Conservation (phyloP, 2,329 filamentous ascomycete genomes). For the Kalaharituber pfeilii region DNA sequence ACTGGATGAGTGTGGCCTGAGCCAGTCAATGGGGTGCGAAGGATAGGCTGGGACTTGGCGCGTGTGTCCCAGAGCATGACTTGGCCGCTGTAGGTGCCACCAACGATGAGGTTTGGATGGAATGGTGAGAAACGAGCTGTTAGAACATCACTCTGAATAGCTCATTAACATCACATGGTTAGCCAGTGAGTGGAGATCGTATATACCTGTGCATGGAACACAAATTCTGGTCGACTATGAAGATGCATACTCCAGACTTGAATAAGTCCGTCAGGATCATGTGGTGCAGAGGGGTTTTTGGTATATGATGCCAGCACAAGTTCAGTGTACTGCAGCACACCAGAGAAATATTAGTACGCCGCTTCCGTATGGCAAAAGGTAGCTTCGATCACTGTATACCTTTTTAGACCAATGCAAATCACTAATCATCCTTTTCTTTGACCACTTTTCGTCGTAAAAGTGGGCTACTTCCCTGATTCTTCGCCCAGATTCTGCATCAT, state of each 20-base stretch:
- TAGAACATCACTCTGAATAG: slow-evolving; percentile 56
- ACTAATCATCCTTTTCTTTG: slow-evolving; percentile 93
- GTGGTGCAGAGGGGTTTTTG: slow-evolving; percentile 86
- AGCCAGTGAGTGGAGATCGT: slow-evolving; percentile 8
- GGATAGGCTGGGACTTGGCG: slow-evolving; percentile 71
- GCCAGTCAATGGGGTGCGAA: slow-evolving; percentile 89
- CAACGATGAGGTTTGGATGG: slow-evolving; percentile 88
- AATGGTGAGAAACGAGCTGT: slow-evolving; percentile 97
- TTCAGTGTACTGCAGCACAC: slow-evolving; percentile 50
- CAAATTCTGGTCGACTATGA: slow-evolving; percentile 84
- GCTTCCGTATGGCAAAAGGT: too few relatives aligned
- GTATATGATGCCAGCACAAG: slow-evolving; percentile 88
- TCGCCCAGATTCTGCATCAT: slow-evolving; percentile 49
- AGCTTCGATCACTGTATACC: slow-evolving; percentile 28
- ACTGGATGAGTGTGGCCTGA: slow-evolving; percentile 92
- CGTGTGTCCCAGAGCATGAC: slow-evolving; percentile 94
- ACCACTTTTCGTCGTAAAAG: slow-evolving; percentile 90
- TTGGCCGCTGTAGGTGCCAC: slow-evolving; percentile 90
- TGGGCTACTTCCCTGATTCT: slow-evolving; percentile 75
- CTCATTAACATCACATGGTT: slow-evolving; percentile 1
- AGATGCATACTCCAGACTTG: slow-evolving; percentile 96
- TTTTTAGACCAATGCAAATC: slow-evolving; percentile 91
- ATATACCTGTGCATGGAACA: slow-evolving; percentile 63
- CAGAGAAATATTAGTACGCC: background rate
- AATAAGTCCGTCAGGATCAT: slow-evolving; percentile 81